Evolutionary conservation across 1,284 basidiomycete species (phyloP).

Genomic region (Cystobasidium pallidum): DNA sequence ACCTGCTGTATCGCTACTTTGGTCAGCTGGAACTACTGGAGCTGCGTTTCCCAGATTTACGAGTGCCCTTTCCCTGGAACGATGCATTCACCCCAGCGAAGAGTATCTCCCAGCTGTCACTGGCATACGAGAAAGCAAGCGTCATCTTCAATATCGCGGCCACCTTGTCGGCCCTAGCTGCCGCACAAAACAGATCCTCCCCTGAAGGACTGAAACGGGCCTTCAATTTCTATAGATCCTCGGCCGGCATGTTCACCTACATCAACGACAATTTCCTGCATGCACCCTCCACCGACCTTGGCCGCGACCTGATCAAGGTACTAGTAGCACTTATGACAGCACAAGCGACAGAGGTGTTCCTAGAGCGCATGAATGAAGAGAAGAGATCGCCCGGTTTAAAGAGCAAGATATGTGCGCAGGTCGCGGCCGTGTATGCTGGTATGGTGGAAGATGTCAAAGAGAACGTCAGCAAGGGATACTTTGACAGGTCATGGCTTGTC

Average conservation of each 20-base stretch:
- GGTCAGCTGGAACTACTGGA: slow-evolving; percentile 97
- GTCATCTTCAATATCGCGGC: slow-evolving; percentile 95
- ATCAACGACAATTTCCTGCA: slow-evolving; percentile 99
- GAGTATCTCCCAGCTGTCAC: slow-evolving; percentile 88
- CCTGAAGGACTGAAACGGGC: slow-evolving; percentile 94
- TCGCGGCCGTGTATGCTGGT: slow-evolving; percentile 75
- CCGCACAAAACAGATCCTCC: slow-evolving; percentile 77
- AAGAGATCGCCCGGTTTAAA: slow-evolving; percentile 80
- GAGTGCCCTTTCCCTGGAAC: slow-evolving; percentile 91
- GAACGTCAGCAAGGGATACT: slow-evolving; percentile 90
- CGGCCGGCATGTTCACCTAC: slow-evolving; percentile 95
- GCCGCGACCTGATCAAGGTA: slow-evolving; percentile 91
- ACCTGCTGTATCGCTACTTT: slow-evolving; percentile 98
- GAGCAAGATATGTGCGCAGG: slow-evolving; percentile 82
- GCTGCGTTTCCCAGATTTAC: slow-evolving; percentile 92
- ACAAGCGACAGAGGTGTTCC: slow-evolving; percentile 94
- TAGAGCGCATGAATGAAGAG: slow-evolving; percentile 90
- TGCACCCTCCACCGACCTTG: slow-evolving; percentile 95
- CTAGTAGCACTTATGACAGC: slow-evolving; percentile 82
- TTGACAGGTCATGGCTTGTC: slow-evolving; percentile 92
- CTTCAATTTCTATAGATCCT: slow-evolving; percentile 88
- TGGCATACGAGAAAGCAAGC: slow-evolving; percentile 98
- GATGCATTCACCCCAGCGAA: slow-evolving; percentile 91
- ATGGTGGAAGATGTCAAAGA: slow-evolving; percentile 90
- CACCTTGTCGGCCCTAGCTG: slow-evolving; percentile 86